A percentile compares a stretch with the other conserved stretches of the same genome.
Conservation (phyloP, 2,329 filamentous ascomycete species). For the Colletotrichum magnum region DNA sequence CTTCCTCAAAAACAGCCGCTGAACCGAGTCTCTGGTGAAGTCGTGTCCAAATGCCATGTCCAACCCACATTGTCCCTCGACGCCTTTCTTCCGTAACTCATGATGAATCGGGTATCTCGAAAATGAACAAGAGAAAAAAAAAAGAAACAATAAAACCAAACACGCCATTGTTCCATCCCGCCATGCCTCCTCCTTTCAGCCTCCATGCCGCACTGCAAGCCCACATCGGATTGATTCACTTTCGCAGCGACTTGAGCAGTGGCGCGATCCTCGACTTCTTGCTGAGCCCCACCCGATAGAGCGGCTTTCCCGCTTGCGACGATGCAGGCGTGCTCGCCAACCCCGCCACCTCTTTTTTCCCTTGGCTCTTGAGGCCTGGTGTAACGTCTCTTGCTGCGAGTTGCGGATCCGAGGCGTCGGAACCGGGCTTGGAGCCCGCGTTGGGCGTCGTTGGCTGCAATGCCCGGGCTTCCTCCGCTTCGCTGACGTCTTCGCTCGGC, state of each 20-base stretch:
- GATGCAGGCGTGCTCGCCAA: conserved; percentile 19
- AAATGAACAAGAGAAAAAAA: background rate
- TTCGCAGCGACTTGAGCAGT: conserved; percentile 64
- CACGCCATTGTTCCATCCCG: background rate
- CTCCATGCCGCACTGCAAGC: background rate
- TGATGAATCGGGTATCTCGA: conserved; percentile 25
- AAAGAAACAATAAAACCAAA: background rate
- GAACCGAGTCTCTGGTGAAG: background rate
- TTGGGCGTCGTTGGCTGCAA: conserved; percentile 31
- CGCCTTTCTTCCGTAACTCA: conserved; percentile 9
- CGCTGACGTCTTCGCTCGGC: background rate
- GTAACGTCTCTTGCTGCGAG: conserved; percentile 5
- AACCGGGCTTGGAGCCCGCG: conserved; percentile 8
- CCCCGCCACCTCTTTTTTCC: conserved; percentile 36
- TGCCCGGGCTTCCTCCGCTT: conserved; percentile 14
- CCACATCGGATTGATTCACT: conserved; percentile 43
- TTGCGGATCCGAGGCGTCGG: conserved; percentile 18
- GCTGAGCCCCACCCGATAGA: conserved; percentile 67
- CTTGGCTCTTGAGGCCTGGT: conserved; percentile 12
- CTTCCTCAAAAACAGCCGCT: no score
- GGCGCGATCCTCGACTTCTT: conserved; percentile 65
- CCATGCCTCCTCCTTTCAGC: background rate
- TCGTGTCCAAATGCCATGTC: background rate
- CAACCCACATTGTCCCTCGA: background rate
- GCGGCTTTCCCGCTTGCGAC: conserved; percentile 52